Base-by-base conservation (phyloP, 306 rosid species). In the Abrus precatorius region DNA sequence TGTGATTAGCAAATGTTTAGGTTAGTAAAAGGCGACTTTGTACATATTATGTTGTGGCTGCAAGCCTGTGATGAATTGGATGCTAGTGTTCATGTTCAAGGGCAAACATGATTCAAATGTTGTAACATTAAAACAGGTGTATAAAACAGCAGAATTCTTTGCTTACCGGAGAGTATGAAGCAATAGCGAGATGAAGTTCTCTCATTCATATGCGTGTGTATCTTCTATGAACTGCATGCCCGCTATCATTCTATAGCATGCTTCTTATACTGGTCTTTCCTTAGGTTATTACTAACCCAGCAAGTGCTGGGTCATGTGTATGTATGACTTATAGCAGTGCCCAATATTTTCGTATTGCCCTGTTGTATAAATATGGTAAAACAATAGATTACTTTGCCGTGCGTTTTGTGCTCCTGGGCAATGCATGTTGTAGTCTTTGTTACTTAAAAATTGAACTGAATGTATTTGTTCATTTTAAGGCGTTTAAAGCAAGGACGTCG, bases 101-200 rank as follows among this genome's bases (percentile, higher is more conserved):
- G 78, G 75, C 49, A 81, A 84, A 68, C 72, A 44, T 86, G 84
- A 81, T 88, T 84, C 83, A 82, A 40, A 78, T 90, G 89, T 91
- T 91, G 97, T 86, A 90, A 86, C 91, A 86, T 88, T 80, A 72
- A 86, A 79, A 77, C 86, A 83, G 80, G 78, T 84, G 90, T 87
- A 88, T 38, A 85, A 84, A 67, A 86, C 87, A 84, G 88, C 84
- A 75, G 86, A 82, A 82, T 86, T 90, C 88, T 90, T 85, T 80
- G 80, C 87, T 84, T 81, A 48, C 36, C 82, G 87, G 55, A 85
- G 88, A 77, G 84, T 84, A 82, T 53, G 75, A 79, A 77, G 84
- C 86, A 87, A 84, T 85, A 52, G 85, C 66, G 73, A 80, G 77
- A 84, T 65, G 28, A 60, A 47, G 72, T 78, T 78, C 67, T 62